Evolutionary conservation across 768 basidiomycete species (phyloP), one percentile per base, ranked within the genome.

Genomic region (Pleurotus tuber-regium): DNA sequence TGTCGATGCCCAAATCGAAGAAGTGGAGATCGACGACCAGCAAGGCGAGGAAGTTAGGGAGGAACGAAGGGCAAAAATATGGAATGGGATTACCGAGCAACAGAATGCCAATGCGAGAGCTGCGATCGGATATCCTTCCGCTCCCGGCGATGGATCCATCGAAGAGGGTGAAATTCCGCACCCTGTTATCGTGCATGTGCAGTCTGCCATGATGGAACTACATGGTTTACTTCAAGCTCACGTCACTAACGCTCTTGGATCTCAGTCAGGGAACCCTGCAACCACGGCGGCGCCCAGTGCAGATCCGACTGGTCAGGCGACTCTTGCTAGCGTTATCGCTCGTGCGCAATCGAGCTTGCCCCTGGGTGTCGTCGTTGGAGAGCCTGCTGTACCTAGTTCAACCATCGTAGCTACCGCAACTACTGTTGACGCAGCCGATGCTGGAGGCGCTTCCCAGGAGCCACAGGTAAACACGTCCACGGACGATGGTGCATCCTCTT

Each of bases 311-410:
- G 79, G 84, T 7, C 84, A 86, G 60, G 81, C 84, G 29, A 88
- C 86, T 0, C 61, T 88, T 41, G 86, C 87, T 6, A 84, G 85
- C 52, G 81, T 87, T 31, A 84, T 88, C 51, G 84, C 86, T 6
- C 80, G 79, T n/a, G 84, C 82, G 4, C 86, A 87, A 57, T 71
- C 77, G 59, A 76, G 64, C 51, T 56, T 74, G 50, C 62, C 67
- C 16, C 47, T 24, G 5, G 10, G 46, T 18, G 14, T 24, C 28
- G 19, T 8, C 4, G 14, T 31, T 31, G 31, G 30, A n/a, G 31
- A 48, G 23, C 21, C 9, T 51, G 47, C 58, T 26, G 52, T 38
- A n/a, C 49, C 51, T 21, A 55, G 54, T 9, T 43, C 55, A 6
- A 21, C 62, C 11, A 48, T 54, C 23, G 53, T 54, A 16, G 55